Evolutionary conservation across 257 asterid genomes (phyloP), one percentile per base, ranked within the genome.

Genomic region (Galeopsis tetrahit): DNA sequence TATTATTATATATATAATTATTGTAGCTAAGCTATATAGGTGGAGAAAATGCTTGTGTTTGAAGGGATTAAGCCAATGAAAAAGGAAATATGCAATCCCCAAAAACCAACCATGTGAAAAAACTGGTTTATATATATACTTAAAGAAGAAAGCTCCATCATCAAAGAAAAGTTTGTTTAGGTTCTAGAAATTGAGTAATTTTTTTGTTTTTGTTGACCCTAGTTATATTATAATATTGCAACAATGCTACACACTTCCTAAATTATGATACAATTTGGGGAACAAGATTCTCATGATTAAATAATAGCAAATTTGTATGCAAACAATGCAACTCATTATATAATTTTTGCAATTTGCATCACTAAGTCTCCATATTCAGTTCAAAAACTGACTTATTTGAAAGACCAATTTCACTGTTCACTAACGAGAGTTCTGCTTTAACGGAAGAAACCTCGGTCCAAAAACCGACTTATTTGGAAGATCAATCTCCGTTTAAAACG

Each of bases 61-160:
- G 51, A 78, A 81, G 85, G 72, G n/a, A 59, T 6, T 31, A 63
- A 66, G 60, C 74, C 70, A 73, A 59, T 71, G 48, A 73, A 61
- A 52, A 14, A 59, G 33, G 67, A 66, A 68, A 49, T 77, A 70
- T 53, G 79, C 70, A 67, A 75, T 78, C 70, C 64, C 84, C 53
- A 75, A 72, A 82, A 82, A 82, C 82, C 85, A 78, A 81, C 83
- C 91, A 80, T 61, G 85, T 81, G 85, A 68, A 46, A 57, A 58
- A 17, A 55, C 55, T 21, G 62, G 66, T 10, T 65, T 44, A 39
- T 57, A 21, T 15, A 70, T 55, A 39, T 71, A 64, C 73, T 65
- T 65, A 72, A 68, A 48, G 21, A 59, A 57, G 77, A 72, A 63
- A 80, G 13, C 52, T 49, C 49, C 17, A 42, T 35, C 28, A 21